Base-by-base conservation (phyloP, 1,284 basidiomycete species). In the Abortiporus biennis region DNA sequence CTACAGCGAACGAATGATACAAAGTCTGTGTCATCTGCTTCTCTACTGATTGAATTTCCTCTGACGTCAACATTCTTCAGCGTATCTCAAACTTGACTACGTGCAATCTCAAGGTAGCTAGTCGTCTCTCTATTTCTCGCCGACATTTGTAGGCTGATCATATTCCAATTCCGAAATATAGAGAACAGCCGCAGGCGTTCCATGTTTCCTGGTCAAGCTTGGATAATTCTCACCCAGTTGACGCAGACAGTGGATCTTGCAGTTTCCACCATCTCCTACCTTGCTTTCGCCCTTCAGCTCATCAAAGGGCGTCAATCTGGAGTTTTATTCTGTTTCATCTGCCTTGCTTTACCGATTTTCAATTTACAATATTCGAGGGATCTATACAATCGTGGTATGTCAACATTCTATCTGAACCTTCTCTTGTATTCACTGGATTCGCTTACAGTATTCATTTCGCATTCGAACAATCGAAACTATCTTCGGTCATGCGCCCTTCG, bases 401-500 rank as follows among this genome's bases (percentile, higher is more conserved):
- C 13, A 20, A 15, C 13, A 34, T 6, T 33, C n/a, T 32, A 11
- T 16, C 16, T 9, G 4, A 8, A 11, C 11, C 3, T 30, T 11
- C 11, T 6, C 27, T 40, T 25, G 20, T 20, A 9, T 3, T 22
- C 34, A 13, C 6, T 36, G 4, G 4, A n/a, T 5, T 22, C 13
- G 36, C 19, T 15, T 6, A 6, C 23, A 35, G 40, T 15, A 5
- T 35, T 34, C 16, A 32, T 16, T n/a, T 11, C 19, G 8, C 39
- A 38, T 24, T 36, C 31, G 3, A 25, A 15, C 5, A 36, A 46
- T 30, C 33, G 13, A 8, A 16, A 32, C n/a, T 38, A 31, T 36
- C 29, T 47, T 16, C 38, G 46, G 15, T 5, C 36, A 9, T 13
- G 20, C 9, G 38, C 38, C 6, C 22, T 47, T 15, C 36, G 27